Conservation (phyloP, 2,329 filamentous ascomycete genomes). For the Fusarium palustre region DNA sequence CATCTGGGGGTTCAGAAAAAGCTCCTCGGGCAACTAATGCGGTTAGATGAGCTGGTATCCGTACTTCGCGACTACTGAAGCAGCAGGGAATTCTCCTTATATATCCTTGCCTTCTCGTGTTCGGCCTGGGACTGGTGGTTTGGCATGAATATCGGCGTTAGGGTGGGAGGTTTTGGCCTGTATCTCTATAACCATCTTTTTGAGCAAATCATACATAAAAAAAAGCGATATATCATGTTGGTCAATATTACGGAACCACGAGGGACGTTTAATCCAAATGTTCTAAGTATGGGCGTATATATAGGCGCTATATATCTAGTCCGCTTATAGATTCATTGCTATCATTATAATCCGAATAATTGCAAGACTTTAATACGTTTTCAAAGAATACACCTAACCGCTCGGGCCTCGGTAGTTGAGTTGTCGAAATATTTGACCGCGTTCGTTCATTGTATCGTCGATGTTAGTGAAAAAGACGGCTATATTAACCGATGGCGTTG, state of each 20-base stretch:
- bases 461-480: neutral
- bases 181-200: constrained; percentile 14
- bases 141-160: constrained; percentile 13
- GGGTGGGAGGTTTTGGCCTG: constrained; percentile 12
- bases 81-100: neutral
- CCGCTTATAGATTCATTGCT: neutral
- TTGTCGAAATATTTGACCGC: neutral
- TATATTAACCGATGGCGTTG: neutral
- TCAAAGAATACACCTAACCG: no score
- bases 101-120: constrained; percentile 1
- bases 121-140: neutral
- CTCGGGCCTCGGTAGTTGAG: neutral
- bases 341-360: neutral
- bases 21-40: constrained; percentile 80
- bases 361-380: neutral
- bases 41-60: constrained; percentile 86
- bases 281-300: neutral
- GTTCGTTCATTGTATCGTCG: neutral
- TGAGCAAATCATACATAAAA: constrained; percentile 3
- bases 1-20: constrained; percentile 76
- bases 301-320: neutral
- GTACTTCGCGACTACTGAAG: constrained; percentile 80
- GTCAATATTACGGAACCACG: neutral
- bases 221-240: neutral
- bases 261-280: no score